Evolutionary conservation across 148 eudicot genomes (phyloP).

Genomic region (Pouteria glomerata): DNA sequence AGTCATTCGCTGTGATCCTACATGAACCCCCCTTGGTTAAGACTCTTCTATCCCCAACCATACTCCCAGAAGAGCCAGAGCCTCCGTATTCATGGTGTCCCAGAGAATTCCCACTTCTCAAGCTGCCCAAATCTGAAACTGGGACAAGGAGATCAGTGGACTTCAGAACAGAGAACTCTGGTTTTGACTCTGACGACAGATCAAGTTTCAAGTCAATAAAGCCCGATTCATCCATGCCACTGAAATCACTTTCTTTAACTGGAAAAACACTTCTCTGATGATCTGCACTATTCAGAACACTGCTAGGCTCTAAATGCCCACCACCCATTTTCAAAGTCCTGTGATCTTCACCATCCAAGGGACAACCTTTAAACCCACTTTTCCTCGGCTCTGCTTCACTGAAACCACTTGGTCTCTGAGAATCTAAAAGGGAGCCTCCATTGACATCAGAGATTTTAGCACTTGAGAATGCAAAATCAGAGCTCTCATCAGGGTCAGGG

Average conservation of each 20-base stretch:
- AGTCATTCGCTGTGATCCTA: constrained; percentile 44
- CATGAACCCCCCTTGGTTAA: constrained; percentile 40
- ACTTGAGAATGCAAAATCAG: constrained; percentile 43
- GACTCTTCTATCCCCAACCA: background rate
- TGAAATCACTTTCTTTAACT: constrained; percentile 49
- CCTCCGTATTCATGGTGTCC: constrained; percentile 3
- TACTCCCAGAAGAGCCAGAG: too few relatives aligned
- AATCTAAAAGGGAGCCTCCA: constrained; percentile 42
- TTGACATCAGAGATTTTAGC: constrained; percentile 70
- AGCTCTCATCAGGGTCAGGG: constrained; percentile 38
- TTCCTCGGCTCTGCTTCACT: constrained; percentile 65
- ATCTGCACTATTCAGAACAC: constrained; percentile 6
- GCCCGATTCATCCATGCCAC: constrained; percentile 55
- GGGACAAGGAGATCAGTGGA: constrained; percentile 23
- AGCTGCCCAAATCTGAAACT: constrained; percentile 24
- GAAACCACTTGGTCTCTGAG: constrained; percentile 46
- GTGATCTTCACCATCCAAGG: too few relatives aligned
- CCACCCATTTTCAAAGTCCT: constrained; percentile 1
- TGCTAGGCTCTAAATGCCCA: background rate
- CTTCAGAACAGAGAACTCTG: constrained; percentile 26
- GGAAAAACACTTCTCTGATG: constrained; percentile 15
- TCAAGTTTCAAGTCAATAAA: constrained; percentile 72
- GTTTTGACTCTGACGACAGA: constrained; percentile 21
- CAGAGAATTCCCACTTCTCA: constrained; percentile 18
- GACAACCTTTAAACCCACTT: constrained; percentile 24